Evolutionary conservation across 805 yeast species (phyloP).

Genomic region (Torulaspora microellipsoides): DNA sequence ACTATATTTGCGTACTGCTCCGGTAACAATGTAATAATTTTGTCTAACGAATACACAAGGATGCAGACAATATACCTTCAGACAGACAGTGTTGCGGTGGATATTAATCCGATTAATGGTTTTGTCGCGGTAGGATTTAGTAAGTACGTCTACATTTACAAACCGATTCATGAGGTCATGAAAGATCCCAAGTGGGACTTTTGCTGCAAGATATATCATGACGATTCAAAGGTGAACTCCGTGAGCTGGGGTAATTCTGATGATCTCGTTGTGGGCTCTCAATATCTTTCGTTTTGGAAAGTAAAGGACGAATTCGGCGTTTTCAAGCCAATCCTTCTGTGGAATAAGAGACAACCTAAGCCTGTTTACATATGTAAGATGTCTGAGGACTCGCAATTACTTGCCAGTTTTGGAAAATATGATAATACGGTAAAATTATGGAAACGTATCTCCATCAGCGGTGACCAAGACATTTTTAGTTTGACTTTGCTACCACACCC

Average conservation of each 20-base stretch:
- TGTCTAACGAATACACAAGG: constrained; percentile 47
- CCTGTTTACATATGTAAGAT: constrained; percentile 55
- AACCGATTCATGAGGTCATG: constrained; percentile 51
- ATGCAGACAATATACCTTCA: constrained; percentile 76
- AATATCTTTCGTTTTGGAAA: constrained; percentile 51
- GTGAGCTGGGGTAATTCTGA: constrained; percentile 50
- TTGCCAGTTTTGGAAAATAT: constrained; percentile 58
- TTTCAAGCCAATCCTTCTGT: constrained; percentile 30
- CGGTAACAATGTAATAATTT: constrained; percentile 76
- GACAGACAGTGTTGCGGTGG: constrained; percentile 60
- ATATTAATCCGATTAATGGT: constrained; percentile 59
- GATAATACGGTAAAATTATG: constrained; percentile 73
- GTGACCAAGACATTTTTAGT: constrained; percentile 60
- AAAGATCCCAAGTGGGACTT: constrained; percentile 44
- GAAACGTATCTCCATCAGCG: constrained; percentile 68
- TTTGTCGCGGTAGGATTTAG: constrained; percentile 51
- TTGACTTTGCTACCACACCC: constrained; percentile 66
- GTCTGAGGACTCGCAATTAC: constrained; percentile 62
- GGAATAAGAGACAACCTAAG: constrained; percentile 50
- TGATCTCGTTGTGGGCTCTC: constrained; percentile 62
- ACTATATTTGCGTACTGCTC: constrained; percentile 73
- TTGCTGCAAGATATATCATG: constrained; percentile 31
- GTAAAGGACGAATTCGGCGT: constrained; percentile 43
- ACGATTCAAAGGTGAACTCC: constrained; percentile 38
- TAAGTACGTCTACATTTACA: constrained; percentile 43